Evolutionary conservation across 495 filamentous ascomycete genomes (phyloP).

Genomic region (Aspergillus bridgeri): DNA sequence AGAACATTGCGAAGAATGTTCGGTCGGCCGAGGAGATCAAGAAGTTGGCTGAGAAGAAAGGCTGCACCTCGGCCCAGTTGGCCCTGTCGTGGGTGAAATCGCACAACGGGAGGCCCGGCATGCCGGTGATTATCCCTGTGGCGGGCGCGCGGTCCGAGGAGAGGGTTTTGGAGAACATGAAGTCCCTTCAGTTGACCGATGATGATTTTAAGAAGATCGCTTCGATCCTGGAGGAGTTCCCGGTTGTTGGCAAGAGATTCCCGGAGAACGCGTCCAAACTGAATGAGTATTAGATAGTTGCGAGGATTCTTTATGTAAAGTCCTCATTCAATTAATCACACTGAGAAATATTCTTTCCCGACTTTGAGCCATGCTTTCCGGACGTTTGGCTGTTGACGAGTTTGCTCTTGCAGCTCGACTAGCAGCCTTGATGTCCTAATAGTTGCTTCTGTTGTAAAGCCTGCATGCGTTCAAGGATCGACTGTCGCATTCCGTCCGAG

Average conservation of each 20-base stretch:
- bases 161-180: conserved; percentile 49
- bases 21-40: conserved; percentile 59
- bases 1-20: conserved; percentile 64
- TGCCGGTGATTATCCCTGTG: conserved; percentile 66
- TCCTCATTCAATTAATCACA: background rate
- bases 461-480: background rate
- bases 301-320: background rate
- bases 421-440: background rate
- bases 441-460: background rate
- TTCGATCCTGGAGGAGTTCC: conserved; percentile 16
- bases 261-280: background rate
- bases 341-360: conserved; percentile 4
- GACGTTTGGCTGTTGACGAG: background rate
- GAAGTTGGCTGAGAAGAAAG: conserved; percentile 60
- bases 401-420: background rate
- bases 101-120: conserved; percentile 47
- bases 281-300: conserved; percentile 5
- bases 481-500: background rate
- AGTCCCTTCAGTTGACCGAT: conserved; percentile 40
- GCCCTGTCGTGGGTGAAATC: conserved; percentile 63
- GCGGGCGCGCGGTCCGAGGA: conserved; percentile 58
- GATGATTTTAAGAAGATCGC: conserved; percentile 51
- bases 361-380: conserved; percentile 6
- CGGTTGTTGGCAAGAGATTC: conserved; percentile 1
- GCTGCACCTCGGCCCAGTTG: conserved; percentile 64